Conservation (phyloP, 148 eudicot species). For the Rhododendron vialii region DNA sequence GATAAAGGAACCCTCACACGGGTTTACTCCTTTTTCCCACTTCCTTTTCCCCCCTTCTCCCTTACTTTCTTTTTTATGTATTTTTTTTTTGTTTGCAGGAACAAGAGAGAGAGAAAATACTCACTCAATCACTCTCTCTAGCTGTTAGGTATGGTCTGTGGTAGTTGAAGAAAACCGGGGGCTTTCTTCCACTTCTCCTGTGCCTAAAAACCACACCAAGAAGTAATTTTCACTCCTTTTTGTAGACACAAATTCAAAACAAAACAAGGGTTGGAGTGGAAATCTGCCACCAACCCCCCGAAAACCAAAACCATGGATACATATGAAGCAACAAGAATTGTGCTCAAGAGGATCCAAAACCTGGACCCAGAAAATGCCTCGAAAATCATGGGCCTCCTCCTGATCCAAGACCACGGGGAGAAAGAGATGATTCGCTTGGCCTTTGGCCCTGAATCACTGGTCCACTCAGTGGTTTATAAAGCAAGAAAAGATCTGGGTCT, state of each 20-base stretch:
- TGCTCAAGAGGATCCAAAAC: conserved; percentile 63
- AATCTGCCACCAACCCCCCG: conserved; percentile 7
- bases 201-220: not conserved
- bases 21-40: not conserved
- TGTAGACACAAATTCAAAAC: not conserved
- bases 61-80: not conserved
- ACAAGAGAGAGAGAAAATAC: conserved; percentile 8
- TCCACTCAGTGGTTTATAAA: conserved; percentile 58
- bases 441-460: conserved; percentile 70
- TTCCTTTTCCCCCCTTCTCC: not conserved
- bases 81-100: conserved; percentile 27
- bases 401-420: conserved; percentile 90
- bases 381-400: conserved; percentile 75
- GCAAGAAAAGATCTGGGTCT: conserved; percentile 66
- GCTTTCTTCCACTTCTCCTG: not conserved
- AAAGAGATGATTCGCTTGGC: conserved; percentile 93
- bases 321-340: conserved; percentile 84
- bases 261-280: conserved; percentile 17
- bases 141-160: conserved; percentile 24
- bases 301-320: conserved; percentile 49
- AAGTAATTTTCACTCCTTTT: not conserved
- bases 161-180: conserved; percentile 15
- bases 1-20: not conserved
- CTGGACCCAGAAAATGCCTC: conserved; percentile 87
- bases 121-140: conserved; percentile 10